These are phyloP conservation scores for Uncinocarpus reesii DNA, from an alignment of 2,329 filamentous ascomycete genomes.

Conservation along the genomic window DNA sequence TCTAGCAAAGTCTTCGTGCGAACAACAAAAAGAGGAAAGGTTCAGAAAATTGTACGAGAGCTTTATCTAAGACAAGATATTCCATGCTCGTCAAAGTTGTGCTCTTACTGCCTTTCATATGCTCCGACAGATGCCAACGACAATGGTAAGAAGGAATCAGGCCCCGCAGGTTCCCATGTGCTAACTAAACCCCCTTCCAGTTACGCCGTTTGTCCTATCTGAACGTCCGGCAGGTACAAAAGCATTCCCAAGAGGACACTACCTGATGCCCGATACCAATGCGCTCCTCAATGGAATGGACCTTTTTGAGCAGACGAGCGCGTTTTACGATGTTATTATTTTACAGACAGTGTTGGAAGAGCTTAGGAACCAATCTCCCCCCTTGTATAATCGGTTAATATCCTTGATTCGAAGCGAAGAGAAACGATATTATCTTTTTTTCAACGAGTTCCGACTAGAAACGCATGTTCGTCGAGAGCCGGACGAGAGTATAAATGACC, in stretches of 20 bases:
- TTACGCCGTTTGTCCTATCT: conserved; percentile 74
- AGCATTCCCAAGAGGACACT: conserved; percentile 75
- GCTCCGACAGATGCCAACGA: conserved; percentile 72
- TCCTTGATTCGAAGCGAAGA: conserved; percentile 88
- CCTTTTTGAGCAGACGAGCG: conserved; percentile 80
- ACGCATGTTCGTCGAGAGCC: conserved; percentile 67
- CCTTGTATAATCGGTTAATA: conserved; percentile 87
- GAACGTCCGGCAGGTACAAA: conserved; percentile 77
- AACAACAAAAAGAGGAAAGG: conserved; percentile 89
- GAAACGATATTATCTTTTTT: conserved; percentile 97
- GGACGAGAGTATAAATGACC: conserved; percentile 86
- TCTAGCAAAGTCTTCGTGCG: conserved; percentile 94
- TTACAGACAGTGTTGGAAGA: conserved; percentile 95
- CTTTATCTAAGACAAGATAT: conserved; percentile 94
- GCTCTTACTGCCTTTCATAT: conserved; percentile 59
- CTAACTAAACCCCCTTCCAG: conserved; percentile 38
- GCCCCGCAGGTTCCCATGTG: neutral
- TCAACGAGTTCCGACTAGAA: conserved; percentile 94
- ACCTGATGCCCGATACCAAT: conserved; percentile 92
- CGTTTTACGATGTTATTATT: conserved; percentile 94
- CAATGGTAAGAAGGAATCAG: conserved; percentile 47
- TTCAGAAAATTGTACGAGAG: conserved; percentile 97
- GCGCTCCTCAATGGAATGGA: conserved; percentile 94
- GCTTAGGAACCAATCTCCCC: conserved; percentile 82
- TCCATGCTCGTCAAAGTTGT: conserved; percentile 88